These are phyloP conservation scores for Sordariomycetes sp. DNA, from an alignment of 2,329 filamentous ascomycete genomes.

Conservation along the genomic window DNA sequence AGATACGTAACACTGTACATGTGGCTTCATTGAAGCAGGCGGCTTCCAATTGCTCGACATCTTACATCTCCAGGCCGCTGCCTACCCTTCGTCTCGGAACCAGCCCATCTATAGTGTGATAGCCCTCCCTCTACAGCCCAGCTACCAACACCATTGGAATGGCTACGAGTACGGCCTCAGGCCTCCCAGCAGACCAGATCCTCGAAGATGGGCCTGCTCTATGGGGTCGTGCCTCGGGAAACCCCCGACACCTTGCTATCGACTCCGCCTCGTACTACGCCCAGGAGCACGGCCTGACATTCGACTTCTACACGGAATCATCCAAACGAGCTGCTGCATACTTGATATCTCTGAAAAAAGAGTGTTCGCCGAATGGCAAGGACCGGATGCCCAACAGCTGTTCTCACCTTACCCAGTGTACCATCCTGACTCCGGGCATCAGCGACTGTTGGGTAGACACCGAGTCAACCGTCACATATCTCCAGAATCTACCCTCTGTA, in stretches of 20 bases:
- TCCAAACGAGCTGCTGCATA: background rate
- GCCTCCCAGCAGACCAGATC: background rate
- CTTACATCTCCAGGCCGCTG: too few relatives aligned
- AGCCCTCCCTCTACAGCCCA: background rate
- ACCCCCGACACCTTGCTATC: background rate
- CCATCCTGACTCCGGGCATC: background rate
- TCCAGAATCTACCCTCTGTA: background rate
- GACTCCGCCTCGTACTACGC: slow-evolving; percentile 4
- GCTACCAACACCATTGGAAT: background rate
- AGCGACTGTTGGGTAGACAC: background rate
- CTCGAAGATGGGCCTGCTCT: background rate
- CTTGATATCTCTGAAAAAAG: background rate
- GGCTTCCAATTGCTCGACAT: too few relatives aligned
- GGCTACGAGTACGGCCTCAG: background rate
- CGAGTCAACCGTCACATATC: background rate
- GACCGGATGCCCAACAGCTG: background rate
- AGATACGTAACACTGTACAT: too few relatives aligned
- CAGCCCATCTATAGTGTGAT: background rate
- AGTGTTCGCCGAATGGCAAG: background rate
- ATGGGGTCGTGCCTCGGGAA: background rate
- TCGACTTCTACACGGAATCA: background rate
- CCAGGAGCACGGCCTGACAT: slow-evolving; percentile 1
- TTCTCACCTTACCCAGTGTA: background rate
- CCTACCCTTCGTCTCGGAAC: too few relatives aligned
- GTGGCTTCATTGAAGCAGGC: too few relatives aligned